These are phyloP conservation scores for Proteromonas lacertae DNA, from an alignment of 352 stramenopile genomes.

Conservation along the genomic window DNA sequence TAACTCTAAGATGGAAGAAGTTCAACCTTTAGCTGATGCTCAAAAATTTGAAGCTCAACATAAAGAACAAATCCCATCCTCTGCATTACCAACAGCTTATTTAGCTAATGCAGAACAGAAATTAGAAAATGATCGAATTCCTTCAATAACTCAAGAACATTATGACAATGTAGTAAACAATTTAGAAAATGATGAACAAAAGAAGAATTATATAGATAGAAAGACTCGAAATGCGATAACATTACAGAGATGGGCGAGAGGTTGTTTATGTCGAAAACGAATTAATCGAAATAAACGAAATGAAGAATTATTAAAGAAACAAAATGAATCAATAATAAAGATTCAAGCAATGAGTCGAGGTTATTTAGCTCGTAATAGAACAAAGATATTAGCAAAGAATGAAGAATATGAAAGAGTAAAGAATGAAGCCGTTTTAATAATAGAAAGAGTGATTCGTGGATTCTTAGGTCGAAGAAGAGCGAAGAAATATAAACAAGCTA, in stretches of 20 bases:
- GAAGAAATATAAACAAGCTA: constrained; percentile 11
- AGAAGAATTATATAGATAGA: constrained; percentile 3
- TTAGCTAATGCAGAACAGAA: neutral
- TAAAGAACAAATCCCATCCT: too few species aligned
- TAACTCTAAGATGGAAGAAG: too few species aligned
- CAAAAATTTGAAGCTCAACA: too few species aligned
- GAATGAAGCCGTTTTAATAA: neutral
- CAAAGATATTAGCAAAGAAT: too few species aligned
- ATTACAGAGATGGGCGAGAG: constrained; percentile 17
- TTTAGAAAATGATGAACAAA: constrained; percentile 2
- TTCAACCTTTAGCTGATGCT: too few species aligned
- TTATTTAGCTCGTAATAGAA: neutral
- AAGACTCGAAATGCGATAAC: constrained; percentile 33
- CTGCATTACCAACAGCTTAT: neutral
- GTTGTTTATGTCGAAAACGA: constrained; percentile 14
- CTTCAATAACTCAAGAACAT: constrained; percentile 2
- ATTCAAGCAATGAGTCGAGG: constrained; percentile 1
- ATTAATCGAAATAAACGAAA: neutral
- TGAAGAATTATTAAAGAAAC: neutral
- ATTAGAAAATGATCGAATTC: constrained; percentile 1
- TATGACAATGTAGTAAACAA: neutral
- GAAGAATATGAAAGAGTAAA: neutral
- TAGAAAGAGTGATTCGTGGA: constrained; percentile 19
- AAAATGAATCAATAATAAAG: neutral
- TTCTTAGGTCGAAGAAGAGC: constrained; percentile 20